These are phyloP conservation scores for Syzygium oleosum DNA, from an alignment of 345 rosid genomes.

Conservation along the genomic window DNA sequence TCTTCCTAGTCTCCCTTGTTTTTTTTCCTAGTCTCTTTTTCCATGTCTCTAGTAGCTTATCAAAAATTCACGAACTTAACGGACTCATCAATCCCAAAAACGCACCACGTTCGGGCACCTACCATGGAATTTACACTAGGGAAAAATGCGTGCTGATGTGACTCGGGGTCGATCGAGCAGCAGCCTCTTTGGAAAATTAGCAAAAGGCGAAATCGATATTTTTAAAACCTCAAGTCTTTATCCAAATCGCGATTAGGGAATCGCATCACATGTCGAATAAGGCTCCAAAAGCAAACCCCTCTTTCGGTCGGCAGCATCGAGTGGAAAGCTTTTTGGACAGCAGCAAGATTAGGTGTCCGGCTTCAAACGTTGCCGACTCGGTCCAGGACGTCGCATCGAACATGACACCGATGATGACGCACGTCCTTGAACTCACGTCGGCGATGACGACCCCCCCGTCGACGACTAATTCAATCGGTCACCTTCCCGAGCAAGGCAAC, in stretches of 20 bases:
- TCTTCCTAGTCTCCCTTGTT: no score
- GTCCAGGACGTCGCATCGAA: background rate
- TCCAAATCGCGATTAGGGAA: background rate
- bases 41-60: background rate
- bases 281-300: background rate
- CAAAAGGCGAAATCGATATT: background rate
- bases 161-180: background rate
- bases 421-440: background rate
- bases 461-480: background rate
- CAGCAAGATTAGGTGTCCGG: no score
- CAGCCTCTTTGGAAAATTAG: background rate
- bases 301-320: background rate
- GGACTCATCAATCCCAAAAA: background rate
- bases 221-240: background rate
- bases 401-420: background rate
- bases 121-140: background rate
- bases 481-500: background rate
- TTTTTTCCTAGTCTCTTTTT: no score
- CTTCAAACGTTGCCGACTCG: background rate
- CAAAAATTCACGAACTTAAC: background rate
- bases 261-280: background rate
- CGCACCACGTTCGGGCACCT: background rate
- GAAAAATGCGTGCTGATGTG: background rate
- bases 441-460: background rate
- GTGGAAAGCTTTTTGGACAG: no score